These are phyloP conservation scores for Linanthus parryae DNA, from an alignment of 148 eudicot genomes.

Conservation along the genomic window DNA sequence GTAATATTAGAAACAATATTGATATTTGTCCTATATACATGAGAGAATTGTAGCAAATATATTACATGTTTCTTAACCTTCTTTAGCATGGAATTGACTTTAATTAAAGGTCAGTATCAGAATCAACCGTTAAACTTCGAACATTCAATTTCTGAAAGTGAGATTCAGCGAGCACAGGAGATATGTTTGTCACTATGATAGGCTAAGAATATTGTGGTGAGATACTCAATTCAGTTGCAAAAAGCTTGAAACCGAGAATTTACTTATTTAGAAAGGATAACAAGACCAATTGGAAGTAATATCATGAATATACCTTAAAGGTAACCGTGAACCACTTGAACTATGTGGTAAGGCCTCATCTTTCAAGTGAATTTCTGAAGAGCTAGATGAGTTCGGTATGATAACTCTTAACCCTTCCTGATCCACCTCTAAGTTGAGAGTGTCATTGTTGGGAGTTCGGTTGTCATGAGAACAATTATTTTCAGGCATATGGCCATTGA, in stretches of 20 bases:
- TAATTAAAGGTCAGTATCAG: no score
- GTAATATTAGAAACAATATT: no score
- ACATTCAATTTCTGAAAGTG: no score
- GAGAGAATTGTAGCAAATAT: no score
- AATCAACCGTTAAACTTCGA: no score
- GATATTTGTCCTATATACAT: no score
- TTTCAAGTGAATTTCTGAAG: conserved; percentile 17
- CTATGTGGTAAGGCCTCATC: conserved; percentile 29
- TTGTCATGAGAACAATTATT: conserved; percentile 16
- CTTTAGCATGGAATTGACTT: no score
- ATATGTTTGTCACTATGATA: neutral
- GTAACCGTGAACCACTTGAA: conserved; percentile 27
- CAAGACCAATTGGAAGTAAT: conserved; percentile 1
- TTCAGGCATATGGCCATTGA: conserved; percentile 38
- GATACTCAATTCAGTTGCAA: no score
- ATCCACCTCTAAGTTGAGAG: conserved; percentile 20
- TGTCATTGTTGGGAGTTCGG: conserved; percentile 23
- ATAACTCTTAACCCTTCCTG: conserved; percentile 28
- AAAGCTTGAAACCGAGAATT: no score
- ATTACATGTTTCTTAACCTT: no score
- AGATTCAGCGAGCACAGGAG: neutral
- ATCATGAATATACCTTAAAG: conserved; percentile 41
- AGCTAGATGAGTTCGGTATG: conserved; percentile 20
- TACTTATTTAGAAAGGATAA: no score
- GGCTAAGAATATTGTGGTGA: neutral